phyloP scores from a whole-genome alignment of 495 filamentous ascomycete species.

The Podospora pseudopauciseta region DNA sequence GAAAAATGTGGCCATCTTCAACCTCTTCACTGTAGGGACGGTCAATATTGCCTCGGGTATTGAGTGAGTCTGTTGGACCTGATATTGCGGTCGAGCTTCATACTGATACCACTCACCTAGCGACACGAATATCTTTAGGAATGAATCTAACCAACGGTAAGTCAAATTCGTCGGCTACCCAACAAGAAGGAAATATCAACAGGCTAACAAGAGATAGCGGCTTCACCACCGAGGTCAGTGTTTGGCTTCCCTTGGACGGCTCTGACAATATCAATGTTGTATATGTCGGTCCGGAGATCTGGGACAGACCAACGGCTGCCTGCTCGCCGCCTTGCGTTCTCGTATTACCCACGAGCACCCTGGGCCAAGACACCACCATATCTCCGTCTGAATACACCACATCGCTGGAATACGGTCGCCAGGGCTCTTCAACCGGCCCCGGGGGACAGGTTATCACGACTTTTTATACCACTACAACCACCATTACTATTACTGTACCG shows the following conservation, averaged over 20 bases:
- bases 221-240: constrained; percentile 25
- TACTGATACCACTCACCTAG: too few species aligned
- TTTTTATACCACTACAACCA: constrained; percentile 19
- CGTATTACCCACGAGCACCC: constrained; percentile 20
- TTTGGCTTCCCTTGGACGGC: constrained; percentile 23
- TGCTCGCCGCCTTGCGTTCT: constrained; percentile 20
- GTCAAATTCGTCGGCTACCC: too few species aligned
- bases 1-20: background rate
- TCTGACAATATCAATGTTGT: constrained; percentile 19
- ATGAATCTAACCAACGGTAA: too few species aligned
- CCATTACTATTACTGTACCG: constrained; percentile 16
- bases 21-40: background rate
- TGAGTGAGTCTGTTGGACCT: background rate
- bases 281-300: constrained; percentile 21
- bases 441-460: background rate
- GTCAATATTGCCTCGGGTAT: background rate
- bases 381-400: constrained; percentile 15
- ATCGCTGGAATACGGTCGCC: constrained; percentile 22
- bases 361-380: constrained; percentile 12
- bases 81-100: too few species aligned
- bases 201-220: background rate
- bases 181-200: too few species aligned
- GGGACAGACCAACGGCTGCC: constrained; percentile 5
- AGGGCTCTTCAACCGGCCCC: background rate
- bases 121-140: too few species aligned